These are phyloP conservation scores for Lagerstroemia speciosa DNA, from an alignment of 345 rosid species.

Conservation along the genomic window DNA sequence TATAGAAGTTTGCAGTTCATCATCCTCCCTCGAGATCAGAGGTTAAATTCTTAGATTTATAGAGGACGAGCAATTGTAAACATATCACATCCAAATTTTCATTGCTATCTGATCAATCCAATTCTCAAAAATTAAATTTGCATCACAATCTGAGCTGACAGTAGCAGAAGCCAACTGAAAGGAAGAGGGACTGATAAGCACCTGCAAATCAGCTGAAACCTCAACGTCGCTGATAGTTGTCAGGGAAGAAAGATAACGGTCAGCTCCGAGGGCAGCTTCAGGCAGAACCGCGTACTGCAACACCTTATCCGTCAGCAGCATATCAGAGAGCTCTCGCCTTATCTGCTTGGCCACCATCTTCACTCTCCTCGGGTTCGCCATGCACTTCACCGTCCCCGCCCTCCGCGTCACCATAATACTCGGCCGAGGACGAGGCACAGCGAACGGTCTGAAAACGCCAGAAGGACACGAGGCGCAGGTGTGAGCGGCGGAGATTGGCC, in stretches of 20 bases:
- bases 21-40: no score
- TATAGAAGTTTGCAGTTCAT: background rate
- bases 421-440: slow-evolving; percentile 15
- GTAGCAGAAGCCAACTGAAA: background rate
- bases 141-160: background rate
- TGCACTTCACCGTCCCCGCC: slow-evolving; percentile 42
- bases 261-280: slow-evolving; percentile 82
- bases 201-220: slow-evolving; percentile 80
- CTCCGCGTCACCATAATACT: background rate
- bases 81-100: background rate
- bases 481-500: background rate
- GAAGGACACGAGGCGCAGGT: background rate
- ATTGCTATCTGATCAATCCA: background rate
- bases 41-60: no score
- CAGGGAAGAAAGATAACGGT: slow-evolving; percentile 71
- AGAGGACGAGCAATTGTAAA: no score
- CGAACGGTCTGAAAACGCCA: slow-evolving; percentile 7
- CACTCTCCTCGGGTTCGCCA: slow-evolving; percentile 89
- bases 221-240: slow-evolving; percentile 84
- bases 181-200: slow-evolving; percentile 10
- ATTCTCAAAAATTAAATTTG: background rate
- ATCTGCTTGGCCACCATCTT: slow-evolving; percentile 88
- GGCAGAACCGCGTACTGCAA: slow-evolving; percentile 78
- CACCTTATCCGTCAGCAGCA: slow-evolving; percentile 79
- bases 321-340: slow-evolving; percentile 78